phyloP scores from a whole-genome alignment of 495 filamentous ascomycete genomes.

The Xanthoparmelia taractica region DNA sequence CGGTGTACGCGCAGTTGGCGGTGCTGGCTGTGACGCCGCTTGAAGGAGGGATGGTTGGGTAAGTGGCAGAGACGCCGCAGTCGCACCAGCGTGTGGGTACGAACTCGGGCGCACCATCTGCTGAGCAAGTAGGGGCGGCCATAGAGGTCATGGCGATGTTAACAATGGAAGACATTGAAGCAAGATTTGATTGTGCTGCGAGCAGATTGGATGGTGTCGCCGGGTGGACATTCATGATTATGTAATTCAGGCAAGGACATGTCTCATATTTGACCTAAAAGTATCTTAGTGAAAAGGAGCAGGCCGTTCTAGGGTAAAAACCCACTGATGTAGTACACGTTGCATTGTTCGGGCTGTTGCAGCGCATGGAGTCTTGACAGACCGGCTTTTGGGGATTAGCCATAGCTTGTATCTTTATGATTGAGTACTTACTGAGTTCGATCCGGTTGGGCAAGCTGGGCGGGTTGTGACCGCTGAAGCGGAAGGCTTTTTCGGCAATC shows the following conservation, averaged over 20 bases:
- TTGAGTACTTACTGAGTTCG: background rate
- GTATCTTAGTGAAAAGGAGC: background rate
- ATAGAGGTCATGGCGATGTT: background rate
- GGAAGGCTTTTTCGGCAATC: background rate
- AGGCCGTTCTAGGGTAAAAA: background rate
- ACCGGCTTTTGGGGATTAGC: background rate
- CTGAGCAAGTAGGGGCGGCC: background rate
- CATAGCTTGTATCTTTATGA: background rate
- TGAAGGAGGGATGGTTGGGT: slow-evolving; percentile 1
- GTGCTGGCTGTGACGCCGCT: slow-evolving; percentile 2
- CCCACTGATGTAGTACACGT: background rate
- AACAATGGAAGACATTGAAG: background rate
- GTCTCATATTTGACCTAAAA: background rate
- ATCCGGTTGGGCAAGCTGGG: background rate
- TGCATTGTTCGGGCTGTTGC: background rate
- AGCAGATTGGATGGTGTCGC: background rate
- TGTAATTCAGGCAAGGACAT: slow-evolving; percentile 2
- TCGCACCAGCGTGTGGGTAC: background rate
- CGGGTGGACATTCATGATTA: background rate
- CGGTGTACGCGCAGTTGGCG: slow-evolving; percentile 10
- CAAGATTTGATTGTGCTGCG: background rate
- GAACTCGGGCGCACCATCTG: background rate
- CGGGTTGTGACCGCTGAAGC: background rate
- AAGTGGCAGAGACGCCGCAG: slow-evolving; percentile 3
- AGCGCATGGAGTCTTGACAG: background rate